phyloP scores from a whole-genome alignment of 2,329 filamentous ascomycete species.

The Colletotrichum nymphaeae region DNA sequence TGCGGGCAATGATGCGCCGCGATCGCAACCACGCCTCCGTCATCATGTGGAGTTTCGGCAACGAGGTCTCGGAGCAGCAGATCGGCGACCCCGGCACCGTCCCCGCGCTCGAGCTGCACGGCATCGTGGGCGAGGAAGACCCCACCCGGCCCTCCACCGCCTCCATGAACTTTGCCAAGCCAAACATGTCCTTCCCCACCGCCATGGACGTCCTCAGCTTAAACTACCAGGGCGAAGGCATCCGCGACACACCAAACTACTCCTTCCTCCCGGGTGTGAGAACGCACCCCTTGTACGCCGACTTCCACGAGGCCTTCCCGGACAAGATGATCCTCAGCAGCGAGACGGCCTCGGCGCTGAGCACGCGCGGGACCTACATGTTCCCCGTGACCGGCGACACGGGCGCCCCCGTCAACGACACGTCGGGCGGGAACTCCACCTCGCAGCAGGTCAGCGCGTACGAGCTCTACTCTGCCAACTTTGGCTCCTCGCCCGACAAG shows the following conservation, averaged over 20 bases:
- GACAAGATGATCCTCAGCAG: conserved; percentile 58
- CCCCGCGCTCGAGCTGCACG: conserved; percentile 49
- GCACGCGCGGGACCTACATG: conserved; percentile 62
- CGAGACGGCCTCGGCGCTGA: conserved; percentile 58
- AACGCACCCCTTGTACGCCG: conserved; percentile 47
- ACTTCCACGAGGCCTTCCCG: conserved; percentile 57
- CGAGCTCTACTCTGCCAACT: conserved; percentile 60
- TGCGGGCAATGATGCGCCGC: conserved; percentile 62
- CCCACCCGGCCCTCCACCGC: conserved; percentile 56
- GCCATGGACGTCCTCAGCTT: conserved; percentile 60
- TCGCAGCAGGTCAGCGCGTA: conserved; percentile 58
- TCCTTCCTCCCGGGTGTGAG: conserved; percentile 44
- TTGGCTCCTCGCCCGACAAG: conserved; percentile 63
- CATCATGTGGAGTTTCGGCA: conserved; percentile 64
- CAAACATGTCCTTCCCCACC: conserved; percentile 50
- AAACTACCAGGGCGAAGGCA: conserved; percentile 68
- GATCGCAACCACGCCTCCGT: conserved; percentile 67
- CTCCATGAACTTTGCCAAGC: conserved; percentile 58
- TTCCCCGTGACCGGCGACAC: conserved; percentile 59
- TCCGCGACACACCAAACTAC: conserved; percentile 45
- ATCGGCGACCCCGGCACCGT: conserved; percentile 45
- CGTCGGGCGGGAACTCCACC: conserved; percentile 51
- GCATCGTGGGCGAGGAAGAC: conserved; percentile 59
- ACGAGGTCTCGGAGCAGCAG: conserved; percentile 63
- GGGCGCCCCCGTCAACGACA: conserved; percentile 51